Conservation (phyloP, 1,284 basidiomycete species). For the Ustilago nuda region DNA sequence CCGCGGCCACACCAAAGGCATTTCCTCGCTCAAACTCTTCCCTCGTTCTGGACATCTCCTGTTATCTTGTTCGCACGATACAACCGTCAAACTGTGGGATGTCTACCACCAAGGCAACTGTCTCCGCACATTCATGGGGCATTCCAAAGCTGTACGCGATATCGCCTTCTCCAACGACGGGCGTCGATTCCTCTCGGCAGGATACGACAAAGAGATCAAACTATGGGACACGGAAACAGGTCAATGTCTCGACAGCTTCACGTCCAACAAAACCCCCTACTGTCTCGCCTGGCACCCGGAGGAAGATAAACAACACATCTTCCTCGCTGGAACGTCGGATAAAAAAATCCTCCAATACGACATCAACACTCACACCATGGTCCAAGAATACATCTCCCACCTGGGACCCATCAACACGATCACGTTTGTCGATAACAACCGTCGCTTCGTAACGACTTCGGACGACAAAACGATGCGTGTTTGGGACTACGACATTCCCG, state of each 20-base stretch:
- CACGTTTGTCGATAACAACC: constrained; percentile 94
- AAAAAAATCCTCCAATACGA: constrained; percentile 99
- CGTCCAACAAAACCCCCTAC: constrained; percentile 95
- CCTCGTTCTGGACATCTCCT: constrained; percentile 92
- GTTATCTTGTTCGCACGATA: constrained; percentile 96
- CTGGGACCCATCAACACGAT: constrained; percentile 97
- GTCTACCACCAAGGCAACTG: constrained; percentile 97
- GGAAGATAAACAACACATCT: constrained; percentile 93
- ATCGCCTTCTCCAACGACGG: constrained; percentile 94
- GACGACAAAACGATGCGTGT: constrained; percentile 99
- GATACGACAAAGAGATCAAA: constrained; percentile 96
- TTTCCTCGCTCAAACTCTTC: constrained; percentile 91
- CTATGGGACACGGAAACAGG: constrained; percentile 99
- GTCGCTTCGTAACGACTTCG: constrained; percentile 96
- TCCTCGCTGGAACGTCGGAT: constrained; percentile 98
- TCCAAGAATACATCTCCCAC: constrained; percentile 98
- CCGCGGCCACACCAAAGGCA: constrained; percentile 96
- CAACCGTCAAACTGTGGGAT: constrained; percentile 99
- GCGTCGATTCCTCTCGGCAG: constrained; percentile 87
- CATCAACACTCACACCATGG: constrained; percentile 89
- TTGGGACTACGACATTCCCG: constrained; percentile 90
- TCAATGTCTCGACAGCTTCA: constrained; percentile 93
- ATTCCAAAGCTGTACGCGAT: constrained; percentile 95
- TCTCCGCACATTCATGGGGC: constrained; percentile 95
- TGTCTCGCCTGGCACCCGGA: constrained; percentile 95